Percentiles rank a stretch among this genome's conserved stretches.
Evolutionary conservation across 2,329 filamentous ascomycete genomes (phyloP).

Genomic region (Penicillium sp.): DNA sequence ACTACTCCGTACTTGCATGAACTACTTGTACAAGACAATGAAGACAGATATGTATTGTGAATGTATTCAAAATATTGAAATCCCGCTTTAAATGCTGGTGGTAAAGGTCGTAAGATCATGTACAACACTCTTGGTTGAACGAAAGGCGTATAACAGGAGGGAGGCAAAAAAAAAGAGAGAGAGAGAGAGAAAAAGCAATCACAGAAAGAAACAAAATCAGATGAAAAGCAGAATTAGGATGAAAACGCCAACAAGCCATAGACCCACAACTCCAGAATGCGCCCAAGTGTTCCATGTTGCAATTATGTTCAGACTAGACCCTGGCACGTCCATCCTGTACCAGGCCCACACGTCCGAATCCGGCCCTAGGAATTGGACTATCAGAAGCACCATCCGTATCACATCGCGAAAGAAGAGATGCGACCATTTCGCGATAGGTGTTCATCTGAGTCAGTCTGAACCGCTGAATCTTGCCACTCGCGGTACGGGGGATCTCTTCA

Average conservation of each 20-base stretch:
- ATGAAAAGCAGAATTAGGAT: background rate
- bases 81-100: background rate
- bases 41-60: background rate
- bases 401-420: slow-evolving; percentile 30
- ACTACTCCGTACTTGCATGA: too few relatives aligned
- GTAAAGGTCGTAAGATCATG: background rate
- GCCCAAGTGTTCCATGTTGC: background rate
- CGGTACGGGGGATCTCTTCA: slow-evolving; percentile 50
- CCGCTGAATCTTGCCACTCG: slow-evolving; percentile 53
- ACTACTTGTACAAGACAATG: background rate
- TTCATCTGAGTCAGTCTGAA: slow-evolving; percentile 44
- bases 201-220: background rate
- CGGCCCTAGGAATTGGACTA: background rate
- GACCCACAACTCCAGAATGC: background rate
- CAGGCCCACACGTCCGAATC: slow-evolving; percentile 1
- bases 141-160: too few relatives aligned
- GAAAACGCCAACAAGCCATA: background rate
- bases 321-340: slow-evolving; percentile 23
- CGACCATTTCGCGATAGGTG: slow-evolving; percentile 39
- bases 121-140: too few relatives aligned
- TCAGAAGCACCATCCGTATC: slow-evolving; percentile 10
- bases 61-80: background rate
- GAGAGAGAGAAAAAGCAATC: too few relatives aligned
- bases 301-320: slow-evolving; percentile 10
- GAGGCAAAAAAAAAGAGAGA: too few relatives aligned